Evolutionary conservation across 768 basidiomycete genomes (phyloP), one percentile per base, ranked within the genome.

Genomic region (Kwoniella sp.): DNA sequence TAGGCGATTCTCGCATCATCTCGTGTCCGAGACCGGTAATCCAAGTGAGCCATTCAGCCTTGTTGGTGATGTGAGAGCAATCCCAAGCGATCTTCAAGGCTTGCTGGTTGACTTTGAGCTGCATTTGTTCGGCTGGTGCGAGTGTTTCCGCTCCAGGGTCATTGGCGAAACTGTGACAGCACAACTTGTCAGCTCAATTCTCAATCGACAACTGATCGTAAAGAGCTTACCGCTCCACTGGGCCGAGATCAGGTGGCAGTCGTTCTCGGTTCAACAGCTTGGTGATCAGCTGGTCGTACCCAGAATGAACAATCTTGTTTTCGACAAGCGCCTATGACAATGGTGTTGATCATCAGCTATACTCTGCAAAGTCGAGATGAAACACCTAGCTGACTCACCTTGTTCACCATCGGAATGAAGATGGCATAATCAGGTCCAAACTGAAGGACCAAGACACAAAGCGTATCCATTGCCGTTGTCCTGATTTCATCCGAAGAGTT

Each of bases 1-100:
- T 96, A 0, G 96, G 95, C 0, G 95, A 97, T 68, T 98, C 93
- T 74, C 94, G 91, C 89, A 99, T 94, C 74, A 98, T 89, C 77
- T 97, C 93, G 1, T 93, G 90, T 19, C 92, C 88, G 9, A 99
- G 85, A 17, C 88, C 85, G 74, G 90, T 92, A 83, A 96, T 88
- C 96, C 96, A 99, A 40, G 93, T 92, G 19, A 85, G 82, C 96
- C 96, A 99, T 68, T 98, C 94, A 33, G 77, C 78, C 56, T 85
- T 84, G 1, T 90, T 90, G 25, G 84, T 82, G 7, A 91, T 84
- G 64, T 86, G 84, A 6, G 90, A 89, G 1, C 87, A 86, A 69
- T 96, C 94, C 95, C 96, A 99, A 0, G 94, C 93, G 72, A 92
- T 88, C 79, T 96, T 97, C 65, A 99, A 85, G 79, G 95, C 91